Conservation (phyloP, 2,329 filamentous ascomycete genomes). For the Fusarium nodosum region DNA sequence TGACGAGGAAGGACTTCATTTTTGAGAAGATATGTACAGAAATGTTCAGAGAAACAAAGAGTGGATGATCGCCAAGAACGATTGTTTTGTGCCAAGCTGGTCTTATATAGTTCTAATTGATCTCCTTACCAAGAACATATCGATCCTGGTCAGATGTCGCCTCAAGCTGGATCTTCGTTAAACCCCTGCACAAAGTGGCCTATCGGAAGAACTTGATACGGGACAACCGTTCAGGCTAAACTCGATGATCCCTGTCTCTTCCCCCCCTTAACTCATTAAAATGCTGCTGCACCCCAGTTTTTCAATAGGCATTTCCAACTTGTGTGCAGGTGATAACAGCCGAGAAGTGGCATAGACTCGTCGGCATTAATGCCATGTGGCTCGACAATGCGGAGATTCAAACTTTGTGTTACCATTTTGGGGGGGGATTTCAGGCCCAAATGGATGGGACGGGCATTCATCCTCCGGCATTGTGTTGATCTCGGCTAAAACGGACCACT, state of each 20-base stretch:
- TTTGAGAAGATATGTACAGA: slow-evolving; percentile 10
- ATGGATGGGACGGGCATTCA: slow-evolving; percentile 18
- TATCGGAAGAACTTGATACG: slow-evolving; percentile 12
- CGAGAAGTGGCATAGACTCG: not conserved
- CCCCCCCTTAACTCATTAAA: slow-evolving; percentile 3
- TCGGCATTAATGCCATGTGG: slow-evolving; percentile 23
- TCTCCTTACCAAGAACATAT: not conserved
- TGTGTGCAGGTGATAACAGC: not conserved
- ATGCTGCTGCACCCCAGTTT: not conserved
- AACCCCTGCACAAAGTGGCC: not conserved
- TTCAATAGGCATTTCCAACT: not conserved
- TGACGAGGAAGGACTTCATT: slow-evolving; percentile 31
- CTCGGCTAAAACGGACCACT: slow-evolving; percentile 16
- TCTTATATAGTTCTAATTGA: slow-evolving; percentile 21
- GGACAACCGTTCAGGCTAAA: slow-evolving; percentile 23
- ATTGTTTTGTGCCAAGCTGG: not conserved
- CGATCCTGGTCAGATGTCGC: not conserved
- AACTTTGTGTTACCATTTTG: not conserved
- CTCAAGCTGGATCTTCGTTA: not conserved
- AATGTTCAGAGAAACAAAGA: not conserved
- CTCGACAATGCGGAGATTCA: slow-evolving; percentile 19
- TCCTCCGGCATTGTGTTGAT: slow-evolving; percentile 19
- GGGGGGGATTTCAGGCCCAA: slow-evolving; percentile 4
- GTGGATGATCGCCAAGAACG: not conserved
- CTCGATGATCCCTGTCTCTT: not conserved